These are phyloP conservation scores for Hymenoscyphus scutula DNA, from an alignment of 2,329 filamentous ascomycete species.

Conservation along the genomic window DNA sequence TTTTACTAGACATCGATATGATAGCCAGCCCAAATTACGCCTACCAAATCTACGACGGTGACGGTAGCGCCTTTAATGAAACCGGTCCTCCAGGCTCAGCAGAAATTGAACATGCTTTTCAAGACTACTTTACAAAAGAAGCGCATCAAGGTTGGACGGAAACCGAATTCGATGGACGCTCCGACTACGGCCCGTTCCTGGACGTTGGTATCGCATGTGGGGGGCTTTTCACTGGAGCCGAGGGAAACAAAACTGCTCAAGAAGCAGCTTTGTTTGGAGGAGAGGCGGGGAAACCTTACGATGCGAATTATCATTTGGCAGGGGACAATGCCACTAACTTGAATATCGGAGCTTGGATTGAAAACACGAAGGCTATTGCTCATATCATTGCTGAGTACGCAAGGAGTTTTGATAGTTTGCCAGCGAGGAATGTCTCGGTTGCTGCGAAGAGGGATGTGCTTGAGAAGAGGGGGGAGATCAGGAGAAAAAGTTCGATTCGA, in stretches of 20 bases:
- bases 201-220: constrained; percentile 67
- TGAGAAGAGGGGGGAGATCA: neutral
- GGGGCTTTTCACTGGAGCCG: constrained; percentile 73
- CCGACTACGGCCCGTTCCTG: constrained; percentile 76
- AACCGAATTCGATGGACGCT: constrained; percentile 68
- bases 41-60: constrained; percentile 65
- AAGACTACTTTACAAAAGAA: constrained; percentile 21
- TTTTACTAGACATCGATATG: constrained; percentile 52
- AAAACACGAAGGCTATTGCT: constrained; percentile 50
- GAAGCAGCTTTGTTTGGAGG: constrained; percentile 68
- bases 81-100: constrained; percentile 62
- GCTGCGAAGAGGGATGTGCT: constrained; percentile 5
- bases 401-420: constrained; percentile 16
- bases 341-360: constrained; percentile 56
- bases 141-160: constrained; percentile 16
- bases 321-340: constrained; percentile 57
- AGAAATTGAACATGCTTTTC: constrained; percentile 20
- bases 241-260: constrained; percentile 68
- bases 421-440: constrained; percentile 4
- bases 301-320: constrained; percentile 59
- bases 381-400: constrained; percentile 23
- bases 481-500: neutral
- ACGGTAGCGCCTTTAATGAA: constrained; percentile 69
- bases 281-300: constrained; percentile 54
- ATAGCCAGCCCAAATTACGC: constrained; percentile 61